Evolutionary conservation across 805 yeast genomes (phyloP).

Genomic region (Spathaspora gorwiae): DNA sequence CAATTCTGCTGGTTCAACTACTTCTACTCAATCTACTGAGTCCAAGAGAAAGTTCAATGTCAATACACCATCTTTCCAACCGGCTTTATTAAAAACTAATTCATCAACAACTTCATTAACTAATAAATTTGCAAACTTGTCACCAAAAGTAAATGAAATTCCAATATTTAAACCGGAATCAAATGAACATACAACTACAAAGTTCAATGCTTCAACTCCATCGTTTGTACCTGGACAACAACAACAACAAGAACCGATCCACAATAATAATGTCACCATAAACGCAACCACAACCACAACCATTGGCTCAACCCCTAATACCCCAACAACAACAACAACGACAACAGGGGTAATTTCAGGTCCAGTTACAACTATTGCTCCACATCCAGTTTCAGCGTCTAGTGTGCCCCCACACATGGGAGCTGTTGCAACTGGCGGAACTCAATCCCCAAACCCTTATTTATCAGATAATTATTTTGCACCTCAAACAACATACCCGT

Average conservation of each 20-base stretch:
- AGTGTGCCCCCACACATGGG: neutral
- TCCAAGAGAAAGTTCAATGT: constrained; percentile 29
- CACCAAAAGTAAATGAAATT: constrained; percentile 46
- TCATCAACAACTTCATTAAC: constrained; percentile 7
- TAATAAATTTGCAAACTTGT: constrained; percentile 39
- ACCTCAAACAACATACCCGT: constrained; percentile 36
- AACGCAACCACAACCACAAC: constrained; percentile 5
- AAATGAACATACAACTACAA: constrained; percentile 10
- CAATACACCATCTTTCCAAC: constrained; percentile 42
- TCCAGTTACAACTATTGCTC: neutral
- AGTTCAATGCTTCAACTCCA: constrained; percentile 37
- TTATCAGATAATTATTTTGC: constrained; percentile 11
- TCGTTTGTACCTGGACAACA: constrained; percentile 28
- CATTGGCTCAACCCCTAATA: constrained; percentile 10
- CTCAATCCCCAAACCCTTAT: constrained; percentile 11
- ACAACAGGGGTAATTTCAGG: constrained; percentile 6
- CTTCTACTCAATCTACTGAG: constrained; percentile 1
- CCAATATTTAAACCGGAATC: constrained; percentile 45
- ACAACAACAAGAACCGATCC: constrained; percentile 16
- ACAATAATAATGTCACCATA: constrained; percentile 8
- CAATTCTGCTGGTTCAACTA: neutral
- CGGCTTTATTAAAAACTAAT: constrained; percentile 17
- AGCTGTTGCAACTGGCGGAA: neutral
- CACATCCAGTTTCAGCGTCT: constrained; percentile 2
- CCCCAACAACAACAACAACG: constrained; percentile 14